Evolutionary conservation across 306 rosid genomes (phyloP), one percentile per base, ranked within the genome.

Genomic region (Ziziphus jujuba): DNA sequence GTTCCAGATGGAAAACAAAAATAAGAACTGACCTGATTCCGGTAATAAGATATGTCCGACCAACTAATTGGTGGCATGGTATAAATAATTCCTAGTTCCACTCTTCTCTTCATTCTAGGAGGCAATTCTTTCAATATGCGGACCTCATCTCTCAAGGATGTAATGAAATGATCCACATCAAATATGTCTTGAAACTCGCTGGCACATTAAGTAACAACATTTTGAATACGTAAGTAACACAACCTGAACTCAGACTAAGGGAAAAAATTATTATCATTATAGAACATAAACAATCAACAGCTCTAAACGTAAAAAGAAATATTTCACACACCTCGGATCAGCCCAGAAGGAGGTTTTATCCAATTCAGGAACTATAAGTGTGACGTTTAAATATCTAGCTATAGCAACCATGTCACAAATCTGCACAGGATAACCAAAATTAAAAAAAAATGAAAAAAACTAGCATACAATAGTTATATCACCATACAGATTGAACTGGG

Each of bases 361-460:
- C 34, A 93, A 68, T 49, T 93, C 96, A 17, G 99, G 99, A 55
- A 93, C 99, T 44, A 93, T 80, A 43, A 93, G 96, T 4, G 99
- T 93, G 68, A 93, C 97, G 77, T 93, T 93, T 67, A 93, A 72
- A 77, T 86, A 78, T 76, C 99, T 86, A 1, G 99, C 97, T 55
- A 93, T 93, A 28, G 96, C 91, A 36, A 93, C 97, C 99, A 93
- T 93, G 78, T 93, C 99, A 76, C 99, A 93, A 60, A 93, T 93
- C 99, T 93, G 93, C 9, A 60, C 5, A 59, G 20, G 62, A 43
- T 40, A 65, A 17, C 67, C 52, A 43, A n/a, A 61, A 48, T 58
- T 36, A 21, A 48, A 17, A 48, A 17, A 43, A 63, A 61, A 52
- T 17, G 20, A 56, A 61, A 33, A 17, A 43, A 9, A 62, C n/a